A percentile compares a stretch with the other conserved stretches of the same genome.
phyloP scores from a whole-genome alignment of 2,329 filamentous ascomycete genomes.

The Cryoendolithus antarcticus region DNA sequence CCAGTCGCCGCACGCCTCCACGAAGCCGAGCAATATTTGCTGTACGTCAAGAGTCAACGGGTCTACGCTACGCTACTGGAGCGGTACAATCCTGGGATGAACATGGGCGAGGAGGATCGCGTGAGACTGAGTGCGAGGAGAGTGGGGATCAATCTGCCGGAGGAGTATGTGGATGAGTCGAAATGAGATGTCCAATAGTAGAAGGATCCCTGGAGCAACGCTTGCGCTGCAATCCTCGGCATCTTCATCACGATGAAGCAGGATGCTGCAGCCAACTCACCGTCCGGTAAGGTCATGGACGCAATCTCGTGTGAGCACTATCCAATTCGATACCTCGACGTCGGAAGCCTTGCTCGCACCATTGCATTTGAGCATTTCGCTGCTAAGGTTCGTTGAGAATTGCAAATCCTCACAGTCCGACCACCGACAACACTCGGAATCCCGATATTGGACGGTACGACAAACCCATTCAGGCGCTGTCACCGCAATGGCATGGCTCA shows the following conservation, averaged over 20 bases:
- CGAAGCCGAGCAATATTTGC: conserved; percentile 63
- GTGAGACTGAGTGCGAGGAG: conserved; percentile 71
- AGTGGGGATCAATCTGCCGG: conserved; percentile 81
- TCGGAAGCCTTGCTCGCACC: too few relatives aligned
- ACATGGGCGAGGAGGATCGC: conserved; percentile 72
- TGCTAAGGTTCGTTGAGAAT: too few relatives aligned
- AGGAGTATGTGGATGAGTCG: conserved; percentile 30
- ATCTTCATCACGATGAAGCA: not conserved
- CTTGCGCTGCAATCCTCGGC: not conserved
- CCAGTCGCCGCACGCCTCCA: conserved; percentile 16
- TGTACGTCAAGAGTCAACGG: conserved; percentile 76
- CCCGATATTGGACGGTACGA: too few relatives aligned
- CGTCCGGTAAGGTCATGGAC: not conserved
- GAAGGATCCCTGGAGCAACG: not conserved
- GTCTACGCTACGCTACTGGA: conserved; percentile 71
- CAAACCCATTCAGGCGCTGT: not conserved
- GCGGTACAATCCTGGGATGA: conserved; percentile 87
- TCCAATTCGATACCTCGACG: not conserved
- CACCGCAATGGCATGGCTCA: conserved; percentile 1
- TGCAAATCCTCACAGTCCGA: too few relatives aligned
- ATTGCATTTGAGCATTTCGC: too few relatives aligned
- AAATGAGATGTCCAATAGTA: not conserved
- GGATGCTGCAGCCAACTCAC: not conserved
- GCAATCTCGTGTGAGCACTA: not conserved
- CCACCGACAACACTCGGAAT: too few relatives aligned